Evolutionary conservation across 1,139 yeast genomes (phyloP), one percentile per base, ranked within the genome.

Genomic region (Suhomyces bolitotheri): DNA sequence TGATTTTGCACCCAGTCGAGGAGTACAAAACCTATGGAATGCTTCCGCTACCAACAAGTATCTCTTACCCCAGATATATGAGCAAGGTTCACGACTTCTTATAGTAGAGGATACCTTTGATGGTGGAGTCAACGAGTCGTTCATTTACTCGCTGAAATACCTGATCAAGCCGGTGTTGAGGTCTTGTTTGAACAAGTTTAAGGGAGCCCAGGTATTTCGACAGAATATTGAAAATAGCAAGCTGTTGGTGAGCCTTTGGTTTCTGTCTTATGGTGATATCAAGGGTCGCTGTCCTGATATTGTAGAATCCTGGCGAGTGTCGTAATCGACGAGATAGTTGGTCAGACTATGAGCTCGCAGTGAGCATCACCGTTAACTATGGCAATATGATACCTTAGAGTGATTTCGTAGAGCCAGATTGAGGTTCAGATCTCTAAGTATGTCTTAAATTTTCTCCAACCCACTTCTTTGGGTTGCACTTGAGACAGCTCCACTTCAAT

Each of bases 41-140:
- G 25, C 38, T 3, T 27, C 30, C 5, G 38, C 46, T 22, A 50
- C 54, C 1, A 45, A 43, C 8, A 32, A 33, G 3, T 47, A 45
- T 28, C 38, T 62, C 13, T 40, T 55, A 8, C 68, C 69, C 1
- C 56, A 50, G 25, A 48, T 50, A 2, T 60, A 50, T 34, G 40
- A 33, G 10, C 41, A 41, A 13, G 38, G 25, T 5, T 12, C 27
- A 2, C 11, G 14, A 15, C 27, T 38, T 4, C 22, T 38, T 1
- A 29, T 31, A 1, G 28, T 38, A 7, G 38, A 34, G 10, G 38
- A 26, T 16, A 17, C 26, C 3, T 34, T 24, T 11, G 38, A 29
- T 10, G 31, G 31, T n/a, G 27, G 26, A 9, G 19, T 7, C 3
- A 16, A 15, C 9, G 33, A 22, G 8, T 8, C 27, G 5, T 56